Percentiles rank a stretch among this genome's conserved stretches.
These are phyloP conservation scores for Hypoxylon sp. DNA, from an alignment of 2,329 filamentous ascomycete species.

Conservation along the genomic window DNA sequence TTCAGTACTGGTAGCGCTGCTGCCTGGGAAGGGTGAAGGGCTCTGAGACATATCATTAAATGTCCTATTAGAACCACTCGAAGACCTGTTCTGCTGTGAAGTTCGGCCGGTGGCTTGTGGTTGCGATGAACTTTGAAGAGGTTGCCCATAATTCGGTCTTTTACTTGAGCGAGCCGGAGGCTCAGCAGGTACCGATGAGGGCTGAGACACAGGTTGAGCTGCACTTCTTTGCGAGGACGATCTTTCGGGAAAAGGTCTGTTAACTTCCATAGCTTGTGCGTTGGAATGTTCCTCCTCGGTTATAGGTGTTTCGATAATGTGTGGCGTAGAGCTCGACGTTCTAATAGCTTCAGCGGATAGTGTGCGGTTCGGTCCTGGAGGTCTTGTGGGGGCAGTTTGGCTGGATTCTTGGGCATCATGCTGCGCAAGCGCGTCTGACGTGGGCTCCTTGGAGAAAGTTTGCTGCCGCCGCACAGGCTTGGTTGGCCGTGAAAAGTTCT, in stretches of 20 bases:
- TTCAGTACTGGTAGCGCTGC: conserved; percentile 78
- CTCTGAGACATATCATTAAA: conserved; percentile 76
- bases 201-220: conserved; percentile 64
- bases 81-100: conserved; percentile 48
- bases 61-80: conserved; percentile 62
- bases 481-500: conserved; percentile 75
- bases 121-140: conserved; percentile 46
- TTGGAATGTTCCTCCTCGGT: conserved; percentile 57
- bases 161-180: conserved; percentile 64
- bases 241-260: conserved; percentile 65
- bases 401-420: conserved; percentile 59
- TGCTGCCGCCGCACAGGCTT: conserved; percentile 64
- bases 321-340: conserved; percentile 61
- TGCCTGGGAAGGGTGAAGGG: conserved; percentile 79
- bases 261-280: conserved; percentile 44
- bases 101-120: conserved; percentile 46
- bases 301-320: conserved; percentile 76
- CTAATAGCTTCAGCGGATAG: conserved; percentile 44
- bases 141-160: conserved; percentile 57
- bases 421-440: conserved; percentile 61
- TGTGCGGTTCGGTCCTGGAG: conserved; percentile 43
- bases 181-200: conserved; percentile 60
- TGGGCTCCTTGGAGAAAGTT: conserved; percentile 64
- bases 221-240: conserved; percentile 67
- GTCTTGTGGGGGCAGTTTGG: conserved; percentile 44